phyloP scores from a whole-genome alignment of 805 yeast species.

The Metahyphopichia silvanorum region DNA sequence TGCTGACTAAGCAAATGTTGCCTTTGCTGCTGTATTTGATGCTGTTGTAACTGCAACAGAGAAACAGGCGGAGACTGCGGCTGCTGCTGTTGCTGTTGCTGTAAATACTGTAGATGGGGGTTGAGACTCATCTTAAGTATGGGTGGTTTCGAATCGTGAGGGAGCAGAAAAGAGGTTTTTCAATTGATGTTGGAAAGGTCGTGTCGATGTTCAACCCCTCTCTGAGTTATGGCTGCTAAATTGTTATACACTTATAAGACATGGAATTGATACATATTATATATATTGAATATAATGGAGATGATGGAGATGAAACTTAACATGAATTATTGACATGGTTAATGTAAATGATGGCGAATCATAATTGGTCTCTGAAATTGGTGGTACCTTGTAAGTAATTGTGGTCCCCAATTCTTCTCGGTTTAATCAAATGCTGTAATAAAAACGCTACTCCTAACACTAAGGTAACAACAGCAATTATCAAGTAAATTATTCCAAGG shows the following conservation, averaged over 20 bases:
- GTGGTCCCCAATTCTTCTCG: constrained; percentile 84
- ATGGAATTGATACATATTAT: too few species aligned
- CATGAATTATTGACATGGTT: too few species aligned
- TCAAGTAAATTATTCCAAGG: constrained; percentile 79
- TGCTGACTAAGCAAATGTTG: constrained; percentile 37
- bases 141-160: too few species aligned
- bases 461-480: constrained; percentile 76
- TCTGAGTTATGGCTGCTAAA: too few species aligned
- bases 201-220: too few species aligned
- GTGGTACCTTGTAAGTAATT: constrained; percentile 40
- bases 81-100: constrained; percentile 28
- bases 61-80: constrained; percentile 34
- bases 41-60: constrained; percentile 26
- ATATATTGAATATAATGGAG: too few species aligned
- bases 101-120: constrained; percentile 43
- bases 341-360: too few species aligned
- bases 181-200: too few species aligned
- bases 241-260: too few species aligned
- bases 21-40: constrained; percentile 31
- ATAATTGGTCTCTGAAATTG: constrained; percentile 24
- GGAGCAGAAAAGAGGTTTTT: too few species aligned
- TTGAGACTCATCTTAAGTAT: constrained; percentile 31
- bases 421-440: constrained; percentile 76
- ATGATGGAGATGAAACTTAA: too few species aligned
- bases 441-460: constrained; percentile 73